Evolutionary conservation across 2,329 filamentous ascomycete species (phyloP).

Genomic region (Coleophoma cylindrospora): DNA sequence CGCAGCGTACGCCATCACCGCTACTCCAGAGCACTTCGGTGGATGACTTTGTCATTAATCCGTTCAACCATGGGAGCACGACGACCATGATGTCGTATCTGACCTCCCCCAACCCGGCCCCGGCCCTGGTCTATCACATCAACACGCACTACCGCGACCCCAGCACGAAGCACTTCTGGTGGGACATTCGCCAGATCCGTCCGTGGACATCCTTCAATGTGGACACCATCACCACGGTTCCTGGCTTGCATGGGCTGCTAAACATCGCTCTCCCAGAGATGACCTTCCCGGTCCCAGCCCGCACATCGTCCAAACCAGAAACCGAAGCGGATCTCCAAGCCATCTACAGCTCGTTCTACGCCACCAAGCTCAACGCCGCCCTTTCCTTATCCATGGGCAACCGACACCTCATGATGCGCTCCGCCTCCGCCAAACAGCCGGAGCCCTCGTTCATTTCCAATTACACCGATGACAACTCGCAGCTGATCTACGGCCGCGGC

Average conservation of each 20-base stretch:
- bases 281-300: conserved; percentile 47
- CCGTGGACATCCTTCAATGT: conserved; percentile 79
- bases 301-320: conserved; percentile 61
- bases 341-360: conserved; percentile 74
- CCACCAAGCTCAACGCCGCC: conserved; percentile 82
- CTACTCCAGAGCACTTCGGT: conserved; percentile 25
- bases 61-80: conserved; percentile 31
- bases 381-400: conserved; percentile 68
- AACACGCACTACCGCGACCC: conserved; percentile 63
- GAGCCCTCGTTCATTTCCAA: conserved; percentile 41
- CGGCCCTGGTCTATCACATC: conserved; percentile 74
- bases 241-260: conserved; percentile 67
- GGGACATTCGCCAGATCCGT: conserved; percentile 85
- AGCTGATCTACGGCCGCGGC: conserved; percentile 39
- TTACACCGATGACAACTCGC: conserved; percentile 44
- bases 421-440: conserved; percentile 26
- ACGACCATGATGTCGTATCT: conserved; percentile 77
- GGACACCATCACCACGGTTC: conserved; percentile 65
- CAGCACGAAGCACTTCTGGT: conserved; percentile 85
- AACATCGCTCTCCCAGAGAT: conserved; percentile 59
- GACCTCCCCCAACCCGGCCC: conserved; percentile 73
- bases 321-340: conserved; percentile 71
- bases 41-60: conserved; percentile 27
- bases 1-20: conserved; percentile 39
- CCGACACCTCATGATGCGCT: conserved; percentile 44